phyloP scores from a whole-genome alignment of 176 grass and related monocot species.

The Ananas comosus region DNA sequence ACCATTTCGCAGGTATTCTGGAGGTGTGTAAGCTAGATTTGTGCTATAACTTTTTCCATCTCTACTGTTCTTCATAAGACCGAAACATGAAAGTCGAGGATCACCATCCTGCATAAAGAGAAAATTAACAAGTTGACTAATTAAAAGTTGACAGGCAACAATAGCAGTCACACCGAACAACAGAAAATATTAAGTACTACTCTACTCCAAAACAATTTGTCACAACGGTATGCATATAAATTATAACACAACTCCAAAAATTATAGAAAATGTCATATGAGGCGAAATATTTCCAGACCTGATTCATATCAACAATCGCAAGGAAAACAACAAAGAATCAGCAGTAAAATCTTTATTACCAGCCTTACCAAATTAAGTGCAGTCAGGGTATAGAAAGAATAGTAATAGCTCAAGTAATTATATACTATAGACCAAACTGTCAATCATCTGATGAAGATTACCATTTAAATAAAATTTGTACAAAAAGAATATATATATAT shows the following conservation, averaged over 20 bases:
- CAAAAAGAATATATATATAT: slow-evolving; percentile 1
- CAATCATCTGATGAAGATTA: neutral
- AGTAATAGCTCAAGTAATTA: no score
- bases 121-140: neutral
- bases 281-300: no score
- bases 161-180: slow-evolving; percentile 3
- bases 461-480: neutral
- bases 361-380: no score
- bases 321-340: no score
- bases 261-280: no score
- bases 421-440: neutral
- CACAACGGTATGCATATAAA: neutral
- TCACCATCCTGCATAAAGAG: slow-evolving; percentile 63
- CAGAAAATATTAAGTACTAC: no score
- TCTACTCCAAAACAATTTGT: neutral
- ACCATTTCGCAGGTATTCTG: slow-evolving; percentile 98
- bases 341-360: no score
- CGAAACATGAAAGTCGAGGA: slow-evolving; percentile 92
- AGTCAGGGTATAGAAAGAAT: no score
- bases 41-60: slow-evolving; percentile 99
- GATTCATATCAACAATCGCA: no score
- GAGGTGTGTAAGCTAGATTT: slow-evolving; percentile 94
- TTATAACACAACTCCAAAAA: no score
- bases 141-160: neutral
- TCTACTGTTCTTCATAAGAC: slow-evolving; percentile 96